Evolutionary conservation across 257 asterid genomes (phyloP).

Genomic region (Nicotiana sylvestris): DNA sequence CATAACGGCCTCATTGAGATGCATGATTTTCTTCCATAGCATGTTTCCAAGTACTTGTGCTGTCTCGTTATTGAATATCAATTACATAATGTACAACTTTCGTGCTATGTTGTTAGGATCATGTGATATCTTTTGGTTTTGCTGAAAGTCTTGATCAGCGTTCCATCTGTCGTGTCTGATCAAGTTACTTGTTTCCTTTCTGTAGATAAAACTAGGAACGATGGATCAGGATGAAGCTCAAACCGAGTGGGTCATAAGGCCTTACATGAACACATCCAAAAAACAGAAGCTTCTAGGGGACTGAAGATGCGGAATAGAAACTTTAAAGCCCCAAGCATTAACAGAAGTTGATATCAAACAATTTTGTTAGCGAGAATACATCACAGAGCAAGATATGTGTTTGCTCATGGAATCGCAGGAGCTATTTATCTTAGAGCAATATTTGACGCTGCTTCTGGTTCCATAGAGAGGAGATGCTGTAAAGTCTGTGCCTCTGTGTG

Average conservation of each 20-base stretch:
- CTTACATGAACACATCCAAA: constrained; percentile 62
- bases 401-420: not conserved
- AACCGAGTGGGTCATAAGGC: constrained; percentile 56
- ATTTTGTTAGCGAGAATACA: not conserved
- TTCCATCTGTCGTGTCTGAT: not conserved
- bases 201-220: constrained; percentile 72
- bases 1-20: too few species aligned
- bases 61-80: not conserved
- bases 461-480: not conserved
- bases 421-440: not conserved
- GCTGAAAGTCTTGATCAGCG: not conserved
- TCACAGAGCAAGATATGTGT: not conserved
- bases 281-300: constrained; percentile 50
- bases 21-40: too few species aligned
- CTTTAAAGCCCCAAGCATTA: not conserved
- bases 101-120: not conserved
- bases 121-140: not conserved
- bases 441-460: not conserved
- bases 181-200: not conserved
- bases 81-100: not conserved
- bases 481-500: not conserved
- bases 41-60: too few species aligned
- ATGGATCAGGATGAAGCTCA: constrained; percentile 87
- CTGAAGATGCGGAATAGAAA: constrained; percentile 5
- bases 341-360: not conserved